Conservation (phyloP, 2,329 filamentous ascomycete species). For the Setomelanomma holmii region DNA sequence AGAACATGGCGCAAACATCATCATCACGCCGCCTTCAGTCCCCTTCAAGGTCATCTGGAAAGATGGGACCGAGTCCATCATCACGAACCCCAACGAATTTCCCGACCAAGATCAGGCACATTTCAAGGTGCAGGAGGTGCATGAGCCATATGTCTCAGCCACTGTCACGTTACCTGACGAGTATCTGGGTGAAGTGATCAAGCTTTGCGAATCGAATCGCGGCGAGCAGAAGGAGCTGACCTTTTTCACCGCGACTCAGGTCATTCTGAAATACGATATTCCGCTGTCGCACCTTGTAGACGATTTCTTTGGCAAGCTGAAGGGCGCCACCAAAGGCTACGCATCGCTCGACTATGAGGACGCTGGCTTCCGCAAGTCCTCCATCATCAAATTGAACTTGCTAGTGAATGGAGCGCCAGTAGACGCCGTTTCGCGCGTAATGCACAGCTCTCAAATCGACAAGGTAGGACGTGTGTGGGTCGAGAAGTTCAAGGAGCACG, state of each 20-base stretch:
- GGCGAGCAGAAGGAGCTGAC: constrained; percentile 86
- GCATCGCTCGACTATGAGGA: constrained; percentile 97
- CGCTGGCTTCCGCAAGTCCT: constrained; percentile 80
- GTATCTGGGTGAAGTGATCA: constrained; percentile 92
- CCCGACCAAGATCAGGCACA: constrained; percentile 72
- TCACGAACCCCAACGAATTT: constrained; percentile 88
- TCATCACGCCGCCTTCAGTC: constrained; percentile 95
- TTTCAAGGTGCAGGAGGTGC: constrained; percentile 64
- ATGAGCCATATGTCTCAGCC: constrained; percentile 78
- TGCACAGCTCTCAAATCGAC: constrained; percentile 82
- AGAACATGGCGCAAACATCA: constrained; percentile 92
- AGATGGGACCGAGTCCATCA: constrained; percentile 77
- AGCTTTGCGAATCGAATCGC: constrained; percentile 88
- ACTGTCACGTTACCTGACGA: constrained; percentile 93
- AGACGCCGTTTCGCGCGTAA: constrained; percentile 89
- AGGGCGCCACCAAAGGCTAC: constrained; percentile 92
- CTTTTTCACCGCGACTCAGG: constrained; percentile 90
- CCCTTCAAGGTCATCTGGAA: constrained; percentile 85
- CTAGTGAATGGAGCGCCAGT: constrained; percentile 93
- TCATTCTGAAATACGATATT: constrained; percentile 91
- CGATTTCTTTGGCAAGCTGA: constrained; percentile 96
- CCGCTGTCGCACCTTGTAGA: constrained; percentile 91
- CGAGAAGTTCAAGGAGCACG: constrained; percentile 94
- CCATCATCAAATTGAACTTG: constrained; percentile 87
- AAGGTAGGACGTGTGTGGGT: constrained; percentile 88